Percentiles rank a stretch among this genome's conserved stretches.
phyloP scores from a whole-genome alignment of 1,284 basidiomycete species.

The Porphyrellus sp. region DNA sequence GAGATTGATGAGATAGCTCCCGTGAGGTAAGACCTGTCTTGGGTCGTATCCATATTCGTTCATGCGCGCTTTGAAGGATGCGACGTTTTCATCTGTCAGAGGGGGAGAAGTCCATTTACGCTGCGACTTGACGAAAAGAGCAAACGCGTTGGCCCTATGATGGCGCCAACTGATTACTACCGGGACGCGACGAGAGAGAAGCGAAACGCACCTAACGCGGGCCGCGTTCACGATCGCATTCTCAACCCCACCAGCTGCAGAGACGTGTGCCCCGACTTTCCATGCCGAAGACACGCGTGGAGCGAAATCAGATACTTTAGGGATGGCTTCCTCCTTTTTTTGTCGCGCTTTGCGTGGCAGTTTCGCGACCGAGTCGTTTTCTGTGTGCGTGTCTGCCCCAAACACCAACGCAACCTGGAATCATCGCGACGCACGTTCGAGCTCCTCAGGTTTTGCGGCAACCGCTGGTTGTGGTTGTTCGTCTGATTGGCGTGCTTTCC shows the following conservation, averaged over 20 bases:
- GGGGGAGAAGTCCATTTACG: conserved; percentile 72
- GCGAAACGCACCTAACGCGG: conserved; percentile 54
- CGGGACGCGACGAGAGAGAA: neutral
- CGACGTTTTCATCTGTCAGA: conserved; percentile 49
- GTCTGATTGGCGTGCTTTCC: neutral
- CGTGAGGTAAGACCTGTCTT: conserved; percentile 71
- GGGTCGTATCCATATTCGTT: conserved; percentile 55
- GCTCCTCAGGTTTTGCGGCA: neutral
- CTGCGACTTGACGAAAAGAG: conserved; percentile 82
- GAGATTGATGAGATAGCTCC: conserved; percentile 83
- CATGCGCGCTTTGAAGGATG: conserved; percentile 57
- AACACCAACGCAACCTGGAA: neutral
- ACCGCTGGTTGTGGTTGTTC: neutral
- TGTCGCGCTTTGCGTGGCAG: conserved; percentile 10
- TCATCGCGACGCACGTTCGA: conserved; percentile 12
- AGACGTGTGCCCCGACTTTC: conserved; percentile 84
- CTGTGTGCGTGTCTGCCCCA: neutral
- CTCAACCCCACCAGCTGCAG: conserved; percentile 75
- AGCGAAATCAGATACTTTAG: conserved; percentile 19
- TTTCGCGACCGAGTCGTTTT: conserved; percentile 2
- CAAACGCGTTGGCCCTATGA: conserved; percentile 74
- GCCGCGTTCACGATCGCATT: conserved; percentile 71
- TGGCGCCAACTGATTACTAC: neutral
- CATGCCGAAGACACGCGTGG: conserved; percentile 42
- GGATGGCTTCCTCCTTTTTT: neutral